Evolutionary conservation across 2,329 filamentous ascomycete species (phyloP).

Genomic region (Hymenoscyphus fraxineus): DNA sequence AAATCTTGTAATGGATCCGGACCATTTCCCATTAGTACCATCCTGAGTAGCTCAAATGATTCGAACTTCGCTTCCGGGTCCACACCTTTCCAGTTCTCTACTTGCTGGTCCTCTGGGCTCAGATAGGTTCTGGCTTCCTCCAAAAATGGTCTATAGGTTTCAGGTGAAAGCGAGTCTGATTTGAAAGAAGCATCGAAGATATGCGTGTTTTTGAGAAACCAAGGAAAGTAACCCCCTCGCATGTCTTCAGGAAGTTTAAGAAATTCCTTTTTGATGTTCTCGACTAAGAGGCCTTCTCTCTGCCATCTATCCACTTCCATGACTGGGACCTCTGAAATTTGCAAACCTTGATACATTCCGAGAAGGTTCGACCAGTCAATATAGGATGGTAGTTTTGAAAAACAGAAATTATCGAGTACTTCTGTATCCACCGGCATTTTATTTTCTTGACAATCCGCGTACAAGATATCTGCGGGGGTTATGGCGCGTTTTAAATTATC

Average conservation of each 20-base stretch:
- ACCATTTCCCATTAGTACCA: neutral
- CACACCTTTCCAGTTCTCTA: neutral
- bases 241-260: slow-evolving; percentile 20
- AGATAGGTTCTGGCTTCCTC: slow-evolving; percentile 5
- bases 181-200: slow-evolving; percentile 17
- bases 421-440: neutral
- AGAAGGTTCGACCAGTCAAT: slow-evolving; percentile 23
- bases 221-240: slow-evolving; percentile 31
- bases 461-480: neutral
- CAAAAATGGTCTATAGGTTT: too few relatives aligned
- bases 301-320: slow-evolving; percentile 18
- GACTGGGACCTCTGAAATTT: slow-evolving; percentile 17
- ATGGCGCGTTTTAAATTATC: too few relatives aligned
- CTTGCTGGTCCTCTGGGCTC: slow-evolving; percentile 3
- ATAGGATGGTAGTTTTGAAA: slow-evolving; percentile 9
- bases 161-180: too few relatives aligned
- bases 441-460: neutral
- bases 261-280: slow-evolving; percentile 17
- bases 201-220: slow-evolving; percentile 28
- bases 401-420: neutral
- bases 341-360: slow-evolving; percentile 29
- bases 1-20: slow-evolving; percentile 10
- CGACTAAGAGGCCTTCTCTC: slow-evolving; percentile 2
- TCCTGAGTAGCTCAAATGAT: slow-evolving; percentile 3
- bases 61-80: slow-evolving; percentile 7